Base-by-base conservation (phyloP, 2,329 filamentous ascomycete genomes). In the Fusarium fujikuroi region DNA sequence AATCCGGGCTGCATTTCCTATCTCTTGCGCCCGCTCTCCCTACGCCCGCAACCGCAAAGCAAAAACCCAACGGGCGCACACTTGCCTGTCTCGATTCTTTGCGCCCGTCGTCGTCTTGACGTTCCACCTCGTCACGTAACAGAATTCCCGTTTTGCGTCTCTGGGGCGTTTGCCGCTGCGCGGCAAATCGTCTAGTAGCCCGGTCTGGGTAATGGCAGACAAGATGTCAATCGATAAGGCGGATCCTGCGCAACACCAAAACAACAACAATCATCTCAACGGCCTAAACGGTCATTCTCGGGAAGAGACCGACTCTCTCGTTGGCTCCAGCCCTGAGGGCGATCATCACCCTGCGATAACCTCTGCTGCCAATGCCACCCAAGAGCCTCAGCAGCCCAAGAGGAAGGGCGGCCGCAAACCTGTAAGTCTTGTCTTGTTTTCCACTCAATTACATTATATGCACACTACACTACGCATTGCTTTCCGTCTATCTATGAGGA, bases 371-470 rank as follows among this genome's bases (percentile, higher is more conserved):
- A 80, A 78, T 72, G 77, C 77, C 65, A 79, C 78, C 70, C 87
- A 87, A 74, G 88, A 90, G 78, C 83, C 81, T 75, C 88, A 89
- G 80, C 89, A 90, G 72, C 95, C 95, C 81, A 99, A 99, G 88
- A 91, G 96, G 80, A 99, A 99, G 87, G 96, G 96, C 80, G 96
- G 96, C 70, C 92, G 96, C 80, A 99, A 98, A 87, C 96, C 96
- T 80, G 96, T 98, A 91, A 83, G 88, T 72, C 37, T 97, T 53
- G 42, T 63, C 59, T 59, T 58, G 44, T 42, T 62, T 56, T 46
- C 57, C 61, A 56, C 50, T 53, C 32, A 59, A 57, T 49, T 64
- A 30, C 50, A 62, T 42, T 34, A 44, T 23, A 32, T 54, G n/a
- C 57, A 49, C 46, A 52, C 25, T 19, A 23, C 49, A 60, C 21